Percentiles rank a stretch among this genome's conserved stretches.
Evolutionary conservation across 306 rosid species (phyloP).

Genomic region (Amphicarpaea edgeworthii): DNA sequence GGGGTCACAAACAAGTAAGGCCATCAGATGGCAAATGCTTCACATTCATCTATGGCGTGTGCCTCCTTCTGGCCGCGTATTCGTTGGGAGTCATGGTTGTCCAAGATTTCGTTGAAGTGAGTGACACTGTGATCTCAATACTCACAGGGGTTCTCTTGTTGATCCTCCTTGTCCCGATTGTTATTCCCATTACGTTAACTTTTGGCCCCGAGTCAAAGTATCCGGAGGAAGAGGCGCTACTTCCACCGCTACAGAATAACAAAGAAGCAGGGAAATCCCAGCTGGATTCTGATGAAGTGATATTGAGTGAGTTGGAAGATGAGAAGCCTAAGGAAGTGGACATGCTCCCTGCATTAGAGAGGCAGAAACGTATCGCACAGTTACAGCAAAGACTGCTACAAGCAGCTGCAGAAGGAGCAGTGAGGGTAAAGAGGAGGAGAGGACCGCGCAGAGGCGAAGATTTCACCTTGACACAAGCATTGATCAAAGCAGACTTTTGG

Average conservation of each 20-base stretch:
- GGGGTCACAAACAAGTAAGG: slow-evolving; percentile 83
- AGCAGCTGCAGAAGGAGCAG: slow-evolving; percentile 86
- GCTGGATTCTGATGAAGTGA: slow-evolving; percentile 55
- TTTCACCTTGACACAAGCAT: slow-evolving; percentile 87
- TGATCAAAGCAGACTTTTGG: slow-evolving; percentile 94
- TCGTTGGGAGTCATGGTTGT: slow-evolving; percentile 91
- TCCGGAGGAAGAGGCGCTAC: slow-evolving; percentile 73
- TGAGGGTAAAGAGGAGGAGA: slow-evolving; percentile 82
- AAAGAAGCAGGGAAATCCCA: slow-evolving; percentile 57
- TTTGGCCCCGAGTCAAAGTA: slow-evolving; percentile 47
- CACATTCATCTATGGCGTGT: slow-evolving; percentile 73
- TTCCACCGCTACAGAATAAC: slow-evolving; percentile 52
- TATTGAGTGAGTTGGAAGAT: slow-evolving; percentile 68
- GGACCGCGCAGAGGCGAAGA: slow-evolving; percentile 93
- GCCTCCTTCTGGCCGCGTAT: slow-evolving; percentile 87
- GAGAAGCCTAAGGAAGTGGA: slow-evolving; percentile 64
- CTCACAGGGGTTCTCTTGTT: slow-evolving; percentile 66
- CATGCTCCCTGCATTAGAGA: slow-evolving; percentile 57
- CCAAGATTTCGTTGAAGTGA: slow-evolving; percentile 71
- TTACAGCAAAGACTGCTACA: slow-evolving; percentile 57
- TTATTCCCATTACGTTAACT: slow-evolving; percentile 66
- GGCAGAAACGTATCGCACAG: slow-evolving; percentile 58
- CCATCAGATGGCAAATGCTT: slow-evolving; percentile 67
- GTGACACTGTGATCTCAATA: slow-evolving; percentile 52
- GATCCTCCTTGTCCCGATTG: slow-evolving; percentile 66